These are phyloP conservation scores for Eucalyptus virginea DNA, from an alignment of 345 rosid genomes.

Conservation along the genomic window DNA sequence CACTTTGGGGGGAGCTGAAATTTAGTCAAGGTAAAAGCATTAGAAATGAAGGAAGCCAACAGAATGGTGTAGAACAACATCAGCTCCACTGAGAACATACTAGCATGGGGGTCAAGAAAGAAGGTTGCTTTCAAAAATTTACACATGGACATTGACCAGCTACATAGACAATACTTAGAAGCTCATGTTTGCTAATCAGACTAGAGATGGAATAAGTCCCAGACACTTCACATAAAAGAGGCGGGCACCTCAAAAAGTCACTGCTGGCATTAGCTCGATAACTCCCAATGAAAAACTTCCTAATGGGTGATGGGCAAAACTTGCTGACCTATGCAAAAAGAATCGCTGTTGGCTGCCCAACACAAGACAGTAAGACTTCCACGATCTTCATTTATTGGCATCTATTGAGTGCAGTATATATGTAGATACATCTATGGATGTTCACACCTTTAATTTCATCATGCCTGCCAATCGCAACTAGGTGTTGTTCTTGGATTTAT, in stretches of 20 bases:
- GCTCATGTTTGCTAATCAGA: background rate
- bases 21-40: background rate
- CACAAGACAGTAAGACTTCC: background rate
- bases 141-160: background rate
- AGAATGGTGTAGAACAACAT: background rate
- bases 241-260: background rate
- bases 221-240: background rate
- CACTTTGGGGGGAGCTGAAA: conserved; percentile 93
- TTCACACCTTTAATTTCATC: background rate
- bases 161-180: background rate
- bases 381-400: background rate
- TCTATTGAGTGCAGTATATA: background rate
- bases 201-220: background rate
- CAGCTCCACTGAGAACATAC: background rate
- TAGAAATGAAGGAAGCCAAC: background rate
- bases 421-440: background rate
- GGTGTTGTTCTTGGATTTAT: background rate
- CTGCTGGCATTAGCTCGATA: background rate
- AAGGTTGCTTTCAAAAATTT: background rate
- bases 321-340: background rate
- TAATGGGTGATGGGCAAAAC: background rate
- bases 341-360: background rate
- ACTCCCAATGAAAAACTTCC: background rate
- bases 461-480: background rate
- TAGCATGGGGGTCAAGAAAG: background rate